These are phyloP conservation scores for Nicotiana attenuata DNA, from an alignment of 257 asterid genomes.

Conservation along the genomic window DNA sequence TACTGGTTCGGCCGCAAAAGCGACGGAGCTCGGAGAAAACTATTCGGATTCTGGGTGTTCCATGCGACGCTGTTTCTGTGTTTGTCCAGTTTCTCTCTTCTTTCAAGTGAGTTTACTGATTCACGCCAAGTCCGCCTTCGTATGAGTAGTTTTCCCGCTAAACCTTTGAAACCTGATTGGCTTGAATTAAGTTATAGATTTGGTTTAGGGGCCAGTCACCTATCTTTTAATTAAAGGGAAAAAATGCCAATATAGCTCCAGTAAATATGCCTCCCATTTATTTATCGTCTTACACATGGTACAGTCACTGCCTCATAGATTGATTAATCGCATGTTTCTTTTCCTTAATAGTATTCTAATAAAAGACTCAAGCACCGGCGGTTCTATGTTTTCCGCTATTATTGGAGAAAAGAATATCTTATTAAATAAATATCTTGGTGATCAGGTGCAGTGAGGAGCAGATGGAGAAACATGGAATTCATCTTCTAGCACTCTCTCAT, in stretches of 20 bases:
- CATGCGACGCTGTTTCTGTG: constrained; percentile 70
- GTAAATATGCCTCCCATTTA: constrained; percentile 6
- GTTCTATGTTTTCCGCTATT: not conserved
- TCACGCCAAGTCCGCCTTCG: not conserved
- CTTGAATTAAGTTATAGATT: not conserved
- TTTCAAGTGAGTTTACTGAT: constrained; percentile 46
- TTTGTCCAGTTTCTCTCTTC: constrained; percentile 68
- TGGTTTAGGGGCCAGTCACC: too few relatives aligned
- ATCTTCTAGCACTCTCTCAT: constrained; percentile 74
- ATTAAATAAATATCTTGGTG: not conserved
- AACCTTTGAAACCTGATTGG: not conserved
- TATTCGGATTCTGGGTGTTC: constrained; percentile 72
- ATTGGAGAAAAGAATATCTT: not conserved
- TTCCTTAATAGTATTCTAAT: not conserved
- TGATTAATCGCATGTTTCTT: not conserved
- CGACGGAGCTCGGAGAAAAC: constrained; percentile 46
- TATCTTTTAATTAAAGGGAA: too few relatives aligned
- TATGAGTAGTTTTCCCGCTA: not conserved
- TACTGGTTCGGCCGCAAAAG: constrained; percentile 61
- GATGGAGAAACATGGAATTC: constrained; percentile 72
- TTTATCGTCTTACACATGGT: not conserved
- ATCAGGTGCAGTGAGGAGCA: constrained; percentile 71
- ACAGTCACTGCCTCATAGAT: too few relatives aligned
- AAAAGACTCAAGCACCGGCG: not conserved
- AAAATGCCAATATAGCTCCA: too few relatives aligned